Base-by-base conservation (phyloP, 1,284 basidiomycete genomes). In the Ustilago xerochloae region DNA sequence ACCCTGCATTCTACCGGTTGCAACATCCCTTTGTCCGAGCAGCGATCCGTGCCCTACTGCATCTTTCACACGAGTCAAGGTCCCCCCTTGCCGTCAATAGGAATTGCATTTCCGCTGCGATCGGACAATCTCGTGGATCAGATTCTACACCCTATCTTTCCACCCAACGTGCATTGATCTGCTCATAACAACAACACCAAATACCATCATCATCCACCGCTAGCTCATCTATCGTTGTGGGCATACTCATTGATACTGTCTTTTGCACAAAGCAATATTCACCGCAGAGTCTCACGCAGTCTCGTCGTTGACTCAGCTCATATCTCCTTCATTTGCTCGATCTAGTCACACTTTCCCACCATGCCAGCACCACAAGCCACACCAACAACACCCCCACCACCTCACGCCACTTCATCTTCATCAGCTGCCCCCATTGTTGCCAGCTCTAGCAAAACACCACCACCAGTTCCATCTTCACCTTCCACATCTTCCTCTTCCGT, bases 301-400 rank as follows among this genome's bases (percentile, higher is more conserved):
- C 22, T 43, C 41, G 8, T 43, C 22, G 41, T 26, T 16, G 22
- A n/a, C n/a, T n/a, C n/a, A 13, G 13, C 22, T 3, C 9, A 18
- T 26, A 13, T 24, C 29, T 16, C 8, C n/a, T 15, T 28, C 20
- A 18, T 22, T 46, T 55, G 52, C 53, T 56, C 33, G 26, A 56
- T 56, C 33, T 56, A 36, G 16, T 20, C 38, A 16, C 10, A 16
- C 12, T 38, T 28, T 29, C 22, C 26, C n/a, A 49, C 24, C 32
- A 43, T 76, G 74, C 72, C 72, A 30, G 59, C 59, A 32, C 56
- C 58, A 29, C 51, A 75, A 48, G 26, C 67, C 4, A 67, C 67
- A 6, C 39, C 60, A 0, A 13, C 28, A 2, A 67, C 67, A 9
- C 74, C 74, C 8, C 62, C 54, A 3, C 55, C 72, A 39, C 24